These are phyloP conservation scores for Talaromyces proteolyticus DNA, from an alignment of 495 filamentous ascomycete genomes.

Conservation along the genomic window DNA sequence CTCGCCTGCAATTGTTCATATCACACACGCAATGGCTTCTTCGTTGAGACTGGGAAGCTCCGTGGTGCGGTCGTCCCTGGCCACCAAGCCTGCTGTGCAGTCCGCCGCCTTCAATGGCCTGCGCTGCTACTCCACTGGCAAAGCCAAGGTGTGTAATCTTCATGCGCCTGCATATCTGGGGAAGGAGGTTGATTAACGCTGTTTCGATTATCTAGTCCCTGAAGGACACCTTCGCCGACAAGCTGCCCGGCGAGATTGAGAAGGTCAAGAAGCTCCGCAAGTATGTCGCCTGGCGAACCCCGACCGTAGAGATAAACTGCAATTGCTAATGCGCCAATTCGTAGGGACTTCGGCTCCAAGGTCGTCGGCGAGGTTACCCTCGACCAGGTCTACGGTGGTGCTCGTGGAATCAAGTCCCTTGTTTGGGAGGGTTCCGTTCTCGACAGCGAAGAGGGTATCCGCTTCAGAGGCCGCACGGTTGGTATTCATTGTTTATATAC, in stretches of 20 bases:
- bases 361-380: constrained; percentile 96
- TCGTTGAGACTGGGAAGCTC: constrained; percentile 70
- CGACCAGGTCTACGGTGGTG: constrained; percentile 98
- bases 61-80: constrained; percentile 65
- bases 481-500: constrained; percentile 14
- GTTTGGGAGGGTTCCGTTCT: constrained; percentile 99
- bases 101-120: constrained; percentile 73
- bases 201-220: constrained; percentile 58
- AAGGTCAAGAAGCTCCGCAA: constrained; percentile 97
- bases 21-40: constrained; percentile 59
- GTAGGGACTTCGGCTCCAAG: constrained; percentile 86
- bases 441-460: constrained; percentile 97
- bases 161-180: too few relatives aligned
- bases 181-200: too few relatives aligned
- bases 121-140: constrained; percentile 81
- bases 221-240: constrained; percentile 97
- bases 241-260: constrained; percentile 92
- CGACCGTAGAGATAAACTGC: not conserved
- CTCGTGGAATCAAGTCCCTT: constrained; percentile 95
- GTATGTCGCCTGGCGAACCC: constrained; percentile 55
- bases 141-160: constrained; percentile 65
- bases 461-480: constrained; percentile 93
- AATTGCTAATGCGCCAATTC: constrained; percentile 16
- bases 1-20: constrained; percentile 20
- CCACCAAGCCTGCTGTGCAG: constrained; percentile 54